Percentiles rank a stretch among this genome's conserved stretches.
phyloP scores from a whole-genome alignment of 1,284 basidiomycete species.

The Farysia itapuensis region DNA sequence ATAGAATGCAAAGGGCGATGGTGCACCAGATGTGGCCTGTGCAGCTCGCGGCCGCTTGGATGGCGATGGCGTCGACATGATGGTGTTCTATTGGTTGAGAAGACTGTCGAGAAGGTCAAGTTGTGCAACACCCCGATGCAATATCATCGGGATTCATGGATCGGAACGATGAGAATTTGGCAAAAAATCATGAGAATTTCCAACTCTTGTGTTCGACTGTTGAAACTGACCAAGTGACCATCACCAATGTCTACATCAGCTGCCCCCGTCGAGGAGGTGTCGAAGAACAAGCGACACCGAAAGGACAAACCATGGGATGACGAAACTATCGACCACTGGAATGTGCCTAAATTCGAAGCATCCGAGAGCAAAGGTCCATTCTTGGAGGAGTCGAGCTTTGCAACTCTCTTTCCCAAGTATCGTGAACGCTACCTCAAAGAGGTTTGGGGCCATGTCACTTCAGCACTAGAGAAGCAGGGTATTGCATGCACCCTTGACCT shows the following conservation, averaged over 20 bases:
- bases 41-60: constrained; percentile 12
- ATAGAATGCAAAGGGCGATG: neutral
- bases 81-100: too few species aligned
- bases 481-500: constrained; percentile 89
- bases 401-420: constrained; percentile 97
- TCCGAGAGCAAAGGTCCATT: constrained; percentile 76
- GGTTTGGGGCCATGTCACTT: constrained; percentile 91
- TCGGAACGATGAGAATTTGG: too few species aligned
- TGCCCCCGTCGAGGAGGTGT: constrained; percentile 2
- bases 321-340: constrained; percentile 99
- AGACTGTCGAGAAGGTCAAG: too few species aligned
- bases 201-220: too few species aligned
- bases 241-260: constrained; percentile 9
- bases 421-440: constrained; percentile 93
- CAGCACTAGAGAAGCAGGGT: constrained; percentile 78
- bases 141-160: too few species aligned
- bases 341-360: constrained; percentile 73
- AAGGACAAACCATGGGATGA: constrained; percentile 77
- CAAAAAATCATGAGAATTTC: too few species aligned
- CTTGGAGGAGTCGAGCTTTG: constrained; percentile 93
- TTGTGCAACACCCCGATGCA: too few species aligned
- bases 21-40: too few species aligned
- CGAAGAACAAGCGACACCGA: constrained; percentile 57
- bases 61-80: too few species aligned
- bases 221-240: too few species aligned